A percentile compares a stretch with the other conserved stretches of the same genome.
phyloP scores from a whole-genome alignment of 2,329 filamentous ascomycete species.

The Hypoxylon sp. region DNA sequence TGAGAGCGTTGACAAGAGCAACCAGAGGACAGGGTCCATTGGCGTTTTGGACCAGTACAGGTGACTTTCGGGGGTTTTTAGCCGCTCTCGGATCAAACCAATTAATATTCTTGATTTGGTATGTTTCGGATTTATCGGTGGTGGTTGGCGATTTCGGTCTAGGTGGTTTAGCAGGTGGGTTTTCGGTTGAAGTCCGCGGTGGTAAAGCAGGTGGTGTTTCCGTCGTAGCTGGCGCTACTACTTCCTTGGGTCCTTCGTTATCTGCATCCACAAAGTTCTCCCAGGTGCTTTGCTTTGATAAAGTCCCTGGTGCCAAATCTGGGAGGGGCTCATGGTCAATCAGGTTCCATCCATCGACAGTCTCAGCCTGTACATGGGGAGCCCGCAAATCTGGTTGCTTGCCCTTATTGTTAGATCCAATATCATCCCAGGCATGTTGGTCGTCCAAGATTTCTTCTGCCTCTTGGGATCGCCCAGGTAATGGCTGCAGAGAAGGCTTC shows the following conservation, averaged over 20 bases:
- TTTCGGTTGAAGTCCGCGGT: conserved; percentile 44
- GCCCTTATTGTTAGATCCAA: conserved; percentile 52
- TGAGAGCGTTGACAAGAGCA: conserved; percentile 90
- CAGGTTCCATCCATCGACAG: conserved; percentile 60
- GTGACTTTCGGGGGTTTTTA: conserved; percentile 76
- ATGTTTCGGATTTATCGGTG: conserved; percentile 74
- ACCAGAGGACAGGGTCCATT: conserved; percentile 95
- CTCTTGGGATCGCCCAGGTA: conserved; percentile 39
- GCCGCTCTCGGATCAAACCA: conserved; percentile 75
- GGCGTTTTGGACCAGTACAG: conserved; percentile 89
- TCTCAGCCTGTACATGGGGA: conserved; percentile 34
- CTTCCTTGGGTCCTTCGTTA: conserved; percentile 41
- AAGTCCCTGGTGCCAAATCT: conserved; percentile 42
- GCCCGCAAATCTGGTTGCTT: conserved; percentile 49
- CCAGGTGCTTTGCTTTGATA: conserved; percentile 51
- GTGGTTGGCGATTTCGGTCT: conserved; percentile 50
- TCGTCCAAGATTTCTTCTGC: conserved; percentile 52
- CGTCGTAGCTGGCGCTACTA: conserved; percentile 6
- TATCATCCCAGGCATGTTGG: conserved; percentile 61
- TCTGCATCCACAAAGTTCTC: conserved; percentile 48
- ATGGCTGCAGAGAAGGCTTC: conserved; percentile 38
- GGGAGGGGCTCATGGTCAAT: conserved; percentile 53
- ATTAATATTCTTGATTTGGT: conserved; percentile 89
- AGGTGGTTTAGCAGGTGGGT: conserved; percentile 48
- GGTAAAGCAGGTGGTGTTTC: conserved; percentile 51